Base-by-base conservation (phyloP, 1,284 basidiomycete species). In the Dichomitus squalens region DNA sequence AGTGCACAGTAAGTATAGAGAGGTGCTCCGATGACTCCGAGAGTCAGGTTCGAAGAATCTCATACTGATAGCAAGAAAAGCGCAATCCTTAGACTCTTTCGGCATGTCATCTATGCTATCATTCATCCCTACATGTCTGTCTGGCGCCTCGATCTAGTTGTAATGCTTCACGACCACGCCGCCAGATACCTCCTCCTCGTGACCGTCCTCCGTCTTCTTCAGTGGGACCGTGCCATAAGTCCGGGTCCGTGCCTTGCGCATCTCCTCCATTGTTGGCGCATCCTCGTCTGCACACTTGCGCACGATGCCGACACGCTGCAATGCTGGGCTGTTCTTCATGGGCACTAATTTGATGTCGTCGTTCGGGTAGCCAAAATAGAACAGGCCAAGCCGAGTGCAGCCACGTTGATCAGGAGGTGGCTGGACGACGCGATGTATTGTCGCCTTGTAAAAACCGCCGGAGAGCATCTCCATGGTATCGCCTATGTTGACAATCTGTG, bases 401-500 rank as follows among this genome's bases (percentile, higher is more conserved):
- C 76, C 71, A 0, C 68, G 70, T 60, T 84, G 83, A 60, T 83
- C 82, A 12, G 68, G 58, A 0, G 80, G 81, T 7, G 81, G 83
- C 18, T 78, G 74, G 27, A 77, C 66, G 47, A 84, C 81, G 41
- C 76, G 73, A 60, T 76, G 74, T 31, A 76, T 68, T 0, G 73
- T 77, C 6, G 73, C 75, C 56, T 75, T 77, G 70, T 80, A 74
- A 66, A 73, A 78, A 0, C 73, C 74, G 7, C 76, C 79, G 2
- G 78, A 77, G 16, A 79, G 60, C 65, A 79, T 78, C 56, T 74
- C 73, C 36, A 77, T 68, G 6, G 69, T 65, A 57, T 80, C 79
- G 39, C 78, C 77, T 23, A 74, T 74, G 63, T 80, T 80, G 53
- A 79, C 67, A 33, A 75, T 66, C 74, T 75, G 47, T n/a, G 1